Conservation (phyloP, 352 stramenopile species). For the Plasmopara muralis region DNA sequence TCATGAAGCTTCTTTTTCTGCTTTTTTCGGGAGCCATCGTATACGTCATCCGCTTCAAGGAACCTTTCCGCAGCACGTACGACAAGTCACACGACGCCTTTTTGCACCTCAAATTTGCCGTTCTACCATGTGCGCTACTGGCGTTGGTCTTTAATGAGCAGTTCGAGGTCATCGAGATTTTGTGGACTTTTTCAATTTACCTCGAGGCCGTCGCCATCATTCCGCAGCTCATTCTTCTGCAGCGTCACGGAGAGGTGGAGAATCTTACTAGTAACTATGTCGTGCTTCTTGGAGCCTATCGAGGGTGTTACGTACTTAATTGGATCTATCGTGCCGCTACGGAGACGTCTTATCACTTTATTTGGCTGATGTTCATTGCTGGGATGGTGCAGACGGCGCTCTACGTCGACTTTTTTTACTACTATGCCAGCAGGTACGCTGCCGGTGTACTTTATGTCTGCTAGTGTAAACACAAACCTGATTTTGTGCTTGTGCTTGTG, state of each 20-base stretch:
- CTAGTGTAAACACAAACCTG: too few relatives aligned
- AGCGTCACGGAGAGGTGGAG: constrained; percentile 97
- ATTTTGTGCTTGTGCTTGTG: constrained; percentile 1
- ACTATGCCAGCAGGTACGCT: constrained; percentile 92
- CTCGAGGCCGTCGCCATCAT: constrained; percentile 98
- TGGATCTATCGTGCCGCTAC: constrained; percentile 97
- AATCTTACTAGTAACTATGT: constrained; percentile 99
- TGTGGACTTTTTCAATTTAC: constrained; percentile 99
- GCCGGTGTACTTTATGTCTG: too few relatives aligned
- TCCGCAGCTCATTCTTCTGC: constrained; percentile 98
- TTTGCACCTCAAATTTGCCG: constrained; percentile 96
- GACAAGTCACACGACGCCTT: constrained; percentile 99
- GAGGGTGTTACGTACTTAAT: constrained; percentile 98
- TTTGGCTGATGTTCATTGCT: constrained; percentile 98
- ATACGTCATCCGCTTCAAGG: constrained; percentile 96
- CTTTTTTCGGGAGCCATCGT: constrained; percentile 94
- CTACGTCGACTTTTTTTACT: constrained; percentile 99
- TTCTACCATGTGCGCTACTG: constrained; percentile 92
- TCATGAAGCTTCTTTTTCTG: constrained; percentile 99
- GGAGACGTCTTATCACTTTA: constrained; percentile 96
- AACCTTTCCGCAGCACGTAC: constrained; percentile 97
- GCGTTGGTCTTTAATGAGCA: constrained; percentile 94
- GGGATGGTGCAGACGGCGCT: constrained; percentile 97
- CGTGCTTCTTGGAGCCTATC: constrained; percentile 97
- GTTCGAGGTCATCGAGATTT: constrained; percentile 88